phyloP scores from a whole-genome alignment of 2,329 filamentous ascomycete species.

The Penicillium sp. region DNA sequence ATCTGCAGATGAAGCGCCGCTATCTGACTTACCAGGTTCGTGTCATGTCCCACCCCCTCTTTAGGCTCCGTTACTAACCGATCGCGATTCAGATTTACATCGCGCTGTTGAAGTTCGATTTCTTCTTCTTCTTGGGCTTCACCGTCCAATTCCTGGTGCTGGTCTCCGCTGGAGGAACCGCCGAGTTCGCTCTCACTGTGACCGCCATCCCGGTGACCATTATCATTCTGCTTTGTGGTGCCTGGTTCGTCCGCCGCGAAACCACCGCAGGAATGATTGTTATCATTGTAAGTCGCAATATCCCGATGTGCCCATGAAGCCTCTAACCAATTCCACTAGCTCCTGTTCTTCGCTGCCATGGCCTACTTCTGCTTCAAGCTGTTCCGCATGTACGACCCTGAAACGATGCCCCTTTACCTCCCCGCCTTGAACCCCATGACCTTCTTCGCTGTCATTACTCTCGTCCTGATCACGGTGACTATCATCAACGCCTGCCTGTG shows the following conservation, averaged over 20 bases:
- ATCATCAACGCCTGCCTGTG: conserved; percentile 86
- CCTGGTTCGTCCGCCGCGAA: conserved; percentile 82
- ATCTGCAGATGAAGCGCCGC: conserved; percentile 93
- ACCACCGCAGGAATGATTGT: conserved; percentile 74
- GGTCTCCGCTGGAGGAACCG: conserved; percentile 67
- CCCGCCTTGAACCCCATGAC: conserved; percentile 85
- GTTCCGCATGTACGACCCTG: conserved; percentile 83
- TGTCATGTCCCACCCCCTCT: not conserved
- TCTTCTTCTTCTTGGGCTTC: conserved; percentile 99
- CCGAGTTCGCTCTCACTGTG: conserved; percentile 84
- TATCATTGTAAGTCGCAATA: conserved; percentile 62
- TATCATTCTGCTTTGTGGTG: conserved; percentile 79
- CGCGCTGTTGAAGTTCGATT: conserved; percentile 95
- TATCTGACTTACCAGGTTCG: conserved; percentile 93
- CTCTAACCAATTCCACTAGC: conserved; percentile 35
- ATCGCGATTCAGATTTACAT: conserved; percentile 81
- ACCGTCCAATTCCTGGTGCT: conserved; percentile 97
- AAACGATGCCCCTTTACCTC: conserved; percentile 63
- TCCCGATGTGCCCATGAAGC: conserved; percentile 2
- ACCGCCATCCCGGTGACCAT: conserved; percentile 91
- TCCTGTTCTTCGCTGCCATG: conserved; percentile 84
- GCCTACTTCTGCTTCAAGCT: conserved; percentile 99
- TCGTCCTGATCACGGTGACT: conserved; percentile 83
- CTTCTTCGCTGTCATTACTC: conserved; percentile 90
- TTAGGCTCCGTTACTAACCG: conserved; percentile 20